A percentile compares a stretch with the other conserved stretches of the same genome.
Conservation (phyloP, 192 early-diverging fungal genomes). For the Radiomyces spectabilis region DNA sequence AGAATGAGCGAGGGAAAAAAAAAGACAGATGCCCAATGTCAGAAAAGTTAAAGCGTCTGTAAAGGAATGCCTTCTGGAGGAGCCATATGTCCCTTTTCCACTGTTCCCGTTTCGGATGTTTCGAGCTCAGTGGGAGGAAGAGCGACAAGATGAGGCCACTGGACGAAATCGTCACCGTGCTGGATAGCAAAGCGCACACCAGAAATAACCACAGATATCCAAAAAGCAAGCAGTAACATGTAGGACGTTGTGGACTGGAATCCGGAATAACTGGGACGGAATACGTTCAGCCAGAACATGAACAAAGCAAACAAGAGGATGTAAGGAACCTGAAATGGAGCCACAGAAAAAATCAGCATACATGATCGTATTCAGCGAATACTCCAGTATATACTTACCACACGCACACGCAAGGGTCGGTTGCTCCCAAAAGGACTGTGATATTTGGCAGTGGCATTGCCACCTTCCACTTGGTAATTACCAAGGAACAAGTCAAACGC, state of each 20-base stretch:
- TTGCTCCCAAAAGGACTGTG: conserved; percentile 44
- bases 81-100: too few relatives aligned
- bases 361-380: neutral
- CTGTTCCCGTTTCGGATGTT: too few relatives aligned
- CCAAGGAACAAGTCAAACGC: conserved; percentile 87
- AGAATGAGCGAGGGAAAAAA: too few relatives aligned
- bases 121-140: too few relatives aligned
- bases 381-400: conserved; percentile 20
- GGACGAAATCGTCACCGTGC: conserved; percentile 40
- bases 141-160: conserved; percentile 37
- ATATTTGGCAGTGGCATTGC: neutral
- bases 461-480: conserved; percentile 33
- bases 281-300: conserved; percentile 42
- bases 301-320: conserved; percentile 38
- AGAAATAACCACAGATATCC: conserved; percentile 38
- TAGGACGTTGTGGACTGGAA: conserved; percentile 15
- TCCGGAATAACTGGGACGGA: conserved; percentile 29
- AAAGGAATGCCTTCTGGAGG: too few relatives aligned
- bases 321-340: conserved; percentile 10
- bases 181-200: conserved; percentile 32
- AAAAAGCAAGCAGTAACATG: conserved; percentile 35
- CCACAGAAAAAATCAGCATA: neutral
- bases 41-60: too few relatives aligned
- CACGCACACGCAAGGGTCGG: conserved; percentile 50
- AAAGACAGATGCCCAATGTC: too few relatives aligned